Base-by-base conservation (phyloP, 306 rosid species). In the Rosa persica region DNA sequence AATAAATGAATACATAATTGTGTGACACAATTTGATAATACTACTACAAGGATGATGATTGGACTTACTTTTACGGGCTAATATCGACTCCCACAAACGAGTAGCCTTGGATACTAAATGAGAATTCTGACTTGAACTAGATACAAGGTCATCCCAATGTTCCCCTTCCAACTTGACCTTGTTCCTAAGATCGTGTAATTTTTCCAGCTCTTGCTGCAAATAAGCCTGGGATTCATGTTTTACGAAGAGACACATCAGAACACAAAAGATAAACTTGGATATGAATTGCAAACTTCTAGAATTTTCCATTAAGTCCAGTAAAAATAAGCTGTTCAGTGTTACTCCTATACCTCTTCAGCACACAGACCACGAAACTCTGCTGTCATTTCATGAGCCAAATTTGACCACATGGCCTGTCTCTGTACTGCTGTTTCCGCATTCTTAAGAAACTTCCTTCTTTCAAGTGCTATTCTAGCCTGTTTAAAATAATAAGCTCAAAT, bases 121-220 rank as follows among this genome's bases (percentile, higher is more conserved):
- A 70, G 99, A 91, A 85, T 93, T 96, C 84, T 93, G 99, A 86
- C 99, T 93, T 47, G 99, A 96, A 81, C 96, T 93, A 48, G 99
- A 96, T 71, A 96, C 97, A 51, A 96, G 99, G 77, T 96, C 99
- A 68, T 96, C 99, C 99, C 98, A 96, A 2, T 89, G 92, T 77
- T 96, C 98, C 83, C 98, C 98, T 90, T 96, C 99, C 87, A 93
- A 85, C 92, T 96, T 96, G 82, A 96, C 97, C 86, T 93, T 93
- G 91, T 90, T 91, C 83, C 99, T 93, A 82, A 91, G 84, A 84
- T 96, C 99, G 74, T 96, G 98, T 47, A 91, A 85, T 75, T 96
- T 96, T 86, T 96, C 99, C 81, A 91, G 83, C 89, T 96, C 99
- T 91, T 93, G 99, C 92, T 96, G 99, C 87, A 96, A 88, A 87